Percentiles rank a stretch among this genome's conserved stretches.
Evolutionary conservation across 1,139 yeast genomes (phyloP).

Genomic region (Suhomyces taliae): DNA sequence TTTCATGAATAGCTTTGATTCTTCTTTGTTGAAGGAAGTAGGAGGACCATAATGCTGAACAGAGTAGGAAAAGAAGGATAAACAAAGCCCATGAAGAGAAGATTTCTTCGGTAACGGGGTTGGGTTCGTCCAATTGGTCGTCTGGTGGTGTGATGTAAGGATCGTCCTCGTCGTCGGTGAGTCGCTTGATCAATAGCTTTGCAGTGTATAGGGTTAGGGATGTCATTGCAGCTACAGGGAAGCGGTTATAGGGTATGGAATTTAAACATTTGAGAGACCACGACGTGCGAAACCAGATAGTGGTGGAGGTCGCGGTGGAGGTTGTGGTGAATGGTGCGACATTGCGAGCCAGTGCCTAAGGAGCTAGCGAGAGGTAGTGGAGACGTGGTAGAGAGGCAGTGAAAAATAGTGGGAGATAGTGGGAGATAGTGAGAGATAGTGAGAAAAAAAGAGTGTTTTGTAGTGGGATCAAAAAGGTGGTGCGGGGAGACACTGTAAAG

Average conservation of each 20-base stretch:
- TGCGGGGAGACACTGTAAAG: too few relatives aligned
- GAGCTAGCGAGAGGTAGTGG: too few relatives aligned
- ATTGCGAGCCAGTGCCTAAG: too few relatives aligned
- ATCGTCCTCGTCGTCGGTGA: slow-evolving; percentile 33
- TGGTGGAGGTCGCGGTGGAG: not conserved
- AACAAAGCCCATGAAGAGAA: slow-evolving; percentile 97
- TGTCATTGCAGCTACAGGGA: not conserved
- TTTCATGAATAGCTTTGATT: slow-evolving; percentile 94
- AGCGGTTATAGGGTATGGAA: slow-evolving; percentile 1
- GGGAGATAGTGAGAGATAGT: not conserved
- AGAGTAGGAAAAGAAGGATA: slow-evolving; percentile 74
- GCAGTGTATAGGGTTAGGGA: slow-evolving; percentile 26
- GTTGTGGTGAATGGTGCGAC: too few relatives aligned
- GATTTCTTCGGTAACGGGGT: slow-evolving; percentile 94
- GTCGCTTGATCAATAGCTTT: slow-evolving; percentile 31
- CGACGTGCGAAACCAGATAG: not conserved
- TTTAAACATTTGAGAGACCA: not conserved
- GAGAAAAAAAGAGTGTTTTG: not conserved
- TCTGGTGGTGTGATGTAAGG: slow-evolving; percentile 56
- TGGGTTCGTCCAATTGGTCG: slow-evolving; percentile 59
- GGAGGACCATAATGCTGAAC: slow-evolving; percentile 92
- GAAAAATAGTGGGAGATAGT: not conserved
- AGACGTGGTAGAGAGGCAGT: too few relatives aligned
- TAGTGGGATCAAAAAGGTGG: too few relatives aligned
- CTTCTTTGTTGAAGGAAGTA: slow-evolving; percentile 89